Percentiles rank a stretch among this genome's conserved stretches.
phyloP scores from a whole-genome alignment of 106 monocot species.

The Gastrodia elata region DNA sequence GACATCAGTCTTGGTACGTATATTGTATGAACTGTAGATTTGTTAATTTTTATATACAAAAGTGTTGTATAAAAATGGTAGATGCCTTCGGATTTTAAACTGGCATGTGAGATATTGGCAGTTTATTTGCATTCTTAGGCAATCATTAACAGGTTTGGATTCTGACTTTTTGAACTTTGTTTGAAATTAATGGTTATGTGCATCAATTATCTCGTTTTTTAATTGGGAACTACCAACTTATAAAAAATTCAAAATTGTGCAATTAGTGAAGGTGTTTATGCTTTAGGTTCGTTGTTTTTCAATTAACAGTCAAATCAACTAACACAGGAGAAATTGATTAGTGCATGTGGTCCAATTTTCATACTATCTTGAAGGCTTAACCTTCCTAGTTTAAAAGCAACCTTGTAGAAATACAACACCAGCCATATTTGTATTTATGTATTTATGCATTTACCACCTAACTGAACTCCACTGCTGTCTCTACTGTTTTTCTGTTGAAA shows the following conservation, averaged over 20 bases:
- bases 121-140: not conserved
- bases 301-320: too few species aligned
- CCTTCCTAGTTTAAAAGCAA: not conserved
- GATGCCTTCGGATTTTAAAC: not conserved
- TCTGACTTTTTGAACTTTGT: not conserved
- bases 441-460: not conserved
- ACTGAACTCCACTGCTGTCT: not conserved
- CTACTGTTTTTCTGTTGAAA: not conserved
- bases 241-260: not conserved
- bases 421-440: not conserved
- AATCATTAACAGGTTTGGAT: not conserved
- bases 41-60: not conserved
- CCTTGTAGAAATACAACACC: not conserved
- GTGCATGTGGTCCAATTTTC: not conserved
- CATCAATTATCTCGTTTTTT: not conserved
- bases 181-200: not conserved
- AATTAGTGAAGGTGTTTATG: not conserved
- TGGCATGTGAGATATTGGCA: not conserved
- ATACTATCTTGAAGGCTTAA: not conserved
- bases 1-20: conserved; percentile 85
- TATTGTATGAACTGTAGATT: not conserved
- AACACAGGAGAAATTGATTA: not conserved
- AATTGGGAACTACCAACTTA: not conserved
- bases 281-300: too few species aligned
- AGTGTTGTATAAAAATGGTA: not conserved